Conservation (phyloP, 768 basidiomycete species). For the Amanita pallidorosea region DNA sequence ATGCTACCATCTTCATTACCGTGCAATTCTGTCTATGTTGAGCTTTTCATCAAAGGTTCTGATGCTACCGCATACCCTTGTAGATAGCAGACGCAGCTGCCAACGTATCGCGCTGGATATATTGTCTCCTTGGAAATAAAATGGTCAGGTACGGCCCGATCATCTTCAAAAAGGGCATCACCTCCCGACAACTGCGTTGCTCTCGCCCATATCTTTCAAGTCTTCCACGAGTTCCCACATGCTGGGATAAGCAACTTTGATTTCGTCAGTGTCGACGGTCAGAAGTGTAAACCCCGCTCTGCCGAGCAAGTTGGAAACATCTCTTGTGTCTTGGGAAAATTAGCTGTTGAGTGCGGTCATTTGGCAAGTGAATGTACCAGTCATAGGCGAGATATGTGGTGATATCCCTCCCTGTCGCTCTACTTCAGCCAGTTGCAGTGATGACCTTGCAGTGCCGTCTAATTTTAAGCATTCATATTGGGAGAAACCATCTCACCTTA, state of each 20-base stretch:
- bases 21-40: constrained; percentile 55
- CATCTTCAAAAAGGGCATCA: constrained; percentile 17
- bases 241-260: constrained; percentile 81
- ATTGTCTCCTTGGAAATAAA: constrained; percentile 38
- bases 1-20: constrained; percentile 75
- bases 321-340: constrained; percentile 61
- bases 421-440: constrained; percentile 86
- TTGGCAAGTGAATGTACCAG: constrained; percentile 40
- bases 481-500: constrained; percentile 38
- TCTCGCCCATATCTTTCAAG: constrained; percentile 93
- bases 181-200: constrained; percentile 83
- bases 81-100: constrained; percentile 91
- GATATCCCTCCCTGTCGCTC: constrained; percentile 95
- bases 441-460: constrained; percentile 42
- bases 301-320: constrained; percentile 85
- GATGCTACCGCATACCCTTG: constrained; percentile 42
- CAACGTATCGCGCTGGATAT: constrained; percentile 76
- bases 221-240: constrained; percentile 97
- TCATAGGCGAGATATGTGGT: constrained; percentile 97
- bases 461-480: background rate
- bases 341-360: background rate
- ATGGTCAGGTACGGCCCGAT: background rate
- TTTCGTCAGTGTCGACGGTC: constrained; percentile 93
- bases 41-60: background rate
- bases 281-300: constrained; percentile 90